These are phyloP conservation scores for Saitozyma sp. DNA, from an alignment of 768 basidiomycete species.

Conservation along the genomic window DNA sequence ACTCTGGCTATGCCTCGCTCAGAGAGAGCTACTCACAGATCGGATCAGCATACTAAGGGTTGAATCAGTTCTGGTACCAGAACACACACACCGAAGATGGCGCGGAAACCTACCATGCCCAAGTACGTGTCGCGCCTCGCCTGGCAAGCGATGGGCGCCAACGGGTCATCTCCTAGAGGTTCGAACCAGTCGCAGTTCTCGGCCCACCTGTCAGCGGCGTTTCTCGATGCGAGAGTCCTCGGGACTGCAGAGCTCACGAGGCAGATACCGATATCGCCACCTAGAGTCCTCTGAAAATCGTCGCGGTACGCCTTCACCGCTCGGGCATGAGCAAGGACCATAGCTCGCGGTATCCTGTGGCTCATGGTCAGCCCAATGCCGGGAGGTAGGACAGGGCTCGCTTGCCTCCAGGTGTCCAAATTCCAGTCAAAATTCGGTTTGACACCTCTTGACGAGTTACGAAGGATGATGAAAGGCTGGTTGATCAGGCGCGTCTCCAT, in stretches of 20 bases:
- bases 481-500: constrained; percentile 37
- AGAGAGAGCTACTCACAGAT: no score
- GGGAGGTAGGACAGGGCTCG: no score
- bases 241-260: constrained; percentile 20
- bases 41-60: no score
- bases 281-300: constrained; percentile 25
- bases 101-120: no score
- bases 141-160: no score
- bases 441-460: no score
- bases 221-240: constrained; percentile 2
- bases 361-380: neutral
- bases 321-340: constrained; percentile 32
- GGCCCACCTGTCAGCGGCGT: constrained; percentile 7
- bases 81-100: no score
- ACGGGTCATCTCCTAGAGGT: neutral
- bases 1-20: no score
- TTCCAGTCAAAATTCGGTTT: neutral
- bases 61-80: no score
- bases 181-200: constrained; percentile 54
- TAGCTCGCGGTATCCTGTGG: constrained; percentile 4
- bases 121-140: no score
- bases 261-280: constrained; percentile 27
- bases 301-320: constrained; percentile 32
- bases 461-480: constrained; percentile 10
- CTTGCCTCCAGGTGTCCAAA: neutral